Evolutionary conservation across 257 asterid species (phyloP), one percentile per base, ranked within the genome.

Genomic region (Scutellaria barbata): DNA sequence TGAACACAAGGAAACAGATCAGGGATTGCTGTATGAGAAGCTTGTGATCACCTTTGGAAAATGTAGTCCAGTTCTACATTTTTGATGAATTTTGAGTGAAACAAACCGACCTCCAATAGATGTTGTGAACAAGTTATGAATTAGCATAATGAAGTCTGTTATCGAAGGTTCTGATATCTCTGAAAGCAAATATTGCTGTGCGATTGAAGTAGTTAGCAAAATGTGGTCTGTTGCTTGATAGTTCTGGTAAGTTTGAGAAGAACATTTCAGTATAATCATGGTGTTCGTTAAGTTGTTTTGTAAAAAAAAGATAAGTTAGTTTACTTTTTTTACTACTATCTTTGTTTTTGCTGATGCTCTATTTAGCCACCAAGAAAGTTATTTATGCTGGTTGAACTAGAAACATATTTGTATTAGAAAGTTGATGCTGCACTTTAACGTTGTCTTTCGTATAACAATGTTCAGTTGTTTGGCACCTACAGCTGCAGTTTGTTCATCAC

Each of bases 401-500:
- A 56, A 69, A 39, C 10, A 41, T 75, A 55, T 60, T 41, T 61
- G 51, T 54, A 61, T 30, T 10, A 52, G 48, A 76, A 67, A 30
- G 20, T 46, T 65, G 56, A 56, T 33, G 65, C 52, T 30, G 25
- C 46, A 53, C 69, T 14, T 58, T 33, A 25, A 53, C 69, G 12
- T 58, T 40, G n/a, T 71, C 63, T 69, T 71, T 17, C 56, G 63
- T 52, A 12, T 41, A 63, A 18, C 25, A 51, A 54, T 66, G 43
- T 55, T 60, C 51, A 37, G 59, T 25, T 13, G 37, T 68, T 54
- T 82, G 80, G 71, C 69, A 60, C 61, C 63, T 61, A 30, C 94
- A 92, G 98, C 92, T 92, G 81, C 87, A 85, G 74, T 92, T 92
- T 79, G 54, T 69, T 48, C 92, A 79, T 50, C 94, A 85, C 63